These are phyloP conservation scores for Kodamaea leandrae DNA, from an alignment of 805 yeast species.

Conservation along the genomic window DNA sequence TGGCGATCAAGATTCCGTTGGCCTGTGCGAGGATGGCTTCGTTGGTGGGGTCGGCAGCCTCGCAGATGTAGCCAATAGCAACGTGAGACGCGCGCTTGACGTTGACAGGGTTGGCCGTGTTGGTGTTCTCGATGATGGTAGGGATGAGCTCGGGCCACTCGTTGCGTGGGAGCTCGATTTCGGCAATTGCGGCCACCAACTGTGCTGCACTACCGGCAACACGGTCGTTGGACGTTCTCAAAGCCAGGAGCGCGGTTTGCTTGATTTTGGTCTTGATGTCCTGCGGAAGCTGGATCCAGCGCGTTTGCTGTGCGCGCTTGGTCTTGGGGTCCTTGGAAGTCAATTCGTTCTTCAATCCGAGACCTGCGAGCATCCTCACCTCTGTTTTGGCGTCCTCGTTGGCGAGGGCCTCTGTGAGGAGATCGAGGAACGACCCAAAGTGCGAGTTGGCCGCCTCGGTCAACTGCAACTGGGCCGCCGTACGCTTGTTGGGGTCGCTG, in stretches of 20 bases:
- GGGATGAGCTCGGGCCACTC: conserved; percentile 89
- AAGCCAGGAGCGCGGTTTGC: conserved; percentile 53
- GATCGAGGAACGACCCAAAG: conserved; percentile 69
- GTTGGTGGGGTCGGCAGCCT: conserved; percentile 81
- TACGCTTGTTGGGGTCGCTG: conserved; percentile 63
- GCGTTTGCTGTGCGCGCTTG: conserved; percentile 56
- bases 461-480: conserved; percentile 77
- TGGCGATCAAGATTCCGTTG: conserved; percentile 89
- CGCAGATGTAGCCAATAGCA: conserved; percentile 95
- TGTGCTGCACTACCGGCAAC: conserved; percentile 91
- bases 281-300: conserved; percentile 68
- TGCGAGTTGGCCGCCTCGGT: conserved; percentile 67
- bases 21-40: conserved; percentile 79
- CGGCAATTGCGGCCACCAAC: conserved; percentile 95
- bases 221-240: conserved; percentile 64
- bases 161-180: conserved; percentile 80
- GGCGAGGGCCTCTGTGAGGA: conserved; percentile 69
- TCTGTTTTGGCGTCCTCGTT: conserved; percentile 65
- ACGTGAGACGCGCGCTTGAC: conserved; percentile 84
- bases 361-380: conserved; percentile 88
- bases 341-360: conserved; percentile 82
- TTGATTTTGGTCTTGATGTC: conserved; percentile 63
- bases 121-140: conserved; percentile 82
- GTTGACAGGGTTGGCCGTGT: conserved; percentile 68
- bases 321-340: conserved; percentile 73